Percentiles rank a stretch among this genome's conserved stretches.
These are phyloP conservation scores for Rhizopus stolonifer DNA, from an alignment of 371 early-diverging fungal genomes.

Conservation along the genomic window DNA sequence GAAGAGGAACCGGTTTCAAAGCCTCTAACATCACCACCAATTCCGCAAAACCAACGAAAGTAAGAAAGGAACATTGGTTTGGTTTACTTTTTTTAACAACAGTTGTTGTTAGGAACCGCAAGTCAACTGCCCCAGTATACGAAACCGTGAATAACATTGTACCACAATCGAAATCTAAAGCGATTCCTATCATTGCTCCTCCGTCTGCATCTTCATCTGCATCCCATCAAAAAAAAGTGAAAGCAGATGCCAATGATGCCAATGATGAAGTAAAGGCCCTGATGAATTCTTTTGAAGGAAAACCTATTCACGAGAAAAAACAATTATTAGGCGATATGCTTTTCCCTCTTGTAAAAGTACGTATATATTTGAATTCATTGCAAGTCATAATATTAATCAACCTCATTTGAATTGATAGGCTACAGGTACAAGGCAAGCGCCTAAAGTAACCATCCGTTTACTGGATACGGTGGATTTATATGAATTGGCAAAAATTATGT, in stretches of 20 bases:
- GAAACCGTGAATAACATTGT: not conserved
- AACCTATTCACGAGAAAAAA: conserved; percentile 33
- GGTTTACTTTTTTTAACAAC: not conserved
- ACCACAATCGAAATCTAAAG: conserved; percentile 21
- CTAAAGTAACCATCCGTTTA: conserved; percentile 45
- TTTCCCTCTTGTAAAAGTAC: conserved; percentile 48
- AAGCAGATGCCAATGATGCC: not conserved
- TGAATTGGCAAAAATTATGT: conserved; percentile 42
- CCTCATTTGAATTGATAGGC: conserved; percentile 20
- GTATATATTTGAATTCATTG: conserved; percentile 4
- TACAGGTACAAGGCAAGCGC: conserved; percentile 38
- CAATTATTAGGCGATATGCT: conserved; percentile 41
- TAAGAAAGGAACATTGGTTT: not conserved
- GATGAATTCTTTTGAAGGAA: conserved; percentile 25
- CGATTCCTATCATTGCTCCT: conserved; percentile 37
- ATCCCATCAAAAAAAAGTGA: not conserved
- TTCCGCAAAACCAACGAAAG: not conserved
- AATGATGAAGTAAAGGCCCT: conserved; percentile 14
- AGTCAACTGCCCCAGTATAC: not conserved
- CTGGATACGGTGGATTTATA: conserved; percentile 42
- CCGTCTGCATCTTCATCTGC: not conserved
- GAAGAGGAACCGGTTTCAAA: conserved; percentile 5
- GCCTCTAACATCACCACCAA: not conserved
- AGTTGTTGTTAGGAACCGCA: no score
- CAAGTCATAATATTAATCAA: no score